Percentiles rank a stretch among this genome's conserved stretches.
These are phyloP conservation scores for Hermanozyma aechmeae DNA, from an alignment of 805 yeast species.

Conservation along the genomic window DNA sequence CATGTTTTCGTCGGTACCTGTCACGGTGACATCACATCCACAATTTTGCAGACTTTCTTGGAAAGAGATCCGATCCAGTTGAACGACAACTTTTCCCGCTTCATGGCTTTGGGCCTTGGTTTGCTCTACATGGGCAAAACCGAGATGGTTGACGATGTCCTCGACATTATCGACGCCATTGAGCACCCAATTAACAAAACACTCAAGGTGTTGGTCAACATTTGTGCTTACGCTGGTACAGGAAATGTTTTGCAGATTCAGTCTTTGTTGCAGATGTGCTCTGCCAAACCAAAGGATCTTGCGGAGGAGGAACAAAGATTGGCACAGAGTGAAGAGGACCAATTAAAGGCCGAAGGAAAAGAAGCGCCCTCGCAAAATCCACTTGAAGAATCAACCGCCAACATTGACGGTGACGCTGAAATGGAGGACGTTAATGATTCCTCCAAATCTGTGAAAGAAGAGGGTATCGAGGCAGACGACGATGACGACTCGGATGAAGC, in stretches of 20 bases:
- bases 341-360: slow-evolving; percentile 10
- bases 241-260: slow-evolving; percentile 96
- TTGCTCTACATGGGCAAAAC: slow-evolving; percentile 87
- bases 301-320: slow-evolving; percentile 53
- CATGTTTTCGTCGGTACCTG: slow-evolving; percentile 94
- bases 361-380: slow-evolving; percentile 12
- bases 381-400: slow-evolving; percentile 14
- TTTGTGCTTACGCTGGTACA: slow-evolving; percentile 95
- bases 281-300: slow-evolving; percentile 55
- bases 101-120: slow-evolving; percentile 88
- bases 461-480: slow-evolving; percentile 14
- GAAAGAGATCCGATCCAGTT: slow-evolving; percentile 77
- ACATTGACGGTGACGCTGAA: slow-evolving; percentile 16
- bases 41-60: slow-evolving; percentile 80
- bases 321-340: slow-evolving; percentile 35
- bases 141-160: slow-evolving; percentile 87
- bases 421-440: slow-evolving; percentile 18
- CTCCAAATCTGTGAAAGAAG: slow-evolving; percentile 21
- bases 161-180: slow-evolving; percentile 89
- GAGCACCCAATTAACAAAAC: slow-evolving; percentile 91
- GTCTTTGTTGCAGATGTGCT: slow-evolving; percentile 78
- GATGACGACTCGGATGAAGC: slow-evolving; percentile 18
- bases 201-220: slow-evolving; percentile 79
- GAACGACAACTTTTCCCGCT: slow-evolving; percentile 78
- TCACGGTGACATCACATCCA: slow-evolving; percentile 88